phyloP scores from a whole-genome alignment of 164 flowering plant genomes.

The Liriodendron chinense region DNA sequence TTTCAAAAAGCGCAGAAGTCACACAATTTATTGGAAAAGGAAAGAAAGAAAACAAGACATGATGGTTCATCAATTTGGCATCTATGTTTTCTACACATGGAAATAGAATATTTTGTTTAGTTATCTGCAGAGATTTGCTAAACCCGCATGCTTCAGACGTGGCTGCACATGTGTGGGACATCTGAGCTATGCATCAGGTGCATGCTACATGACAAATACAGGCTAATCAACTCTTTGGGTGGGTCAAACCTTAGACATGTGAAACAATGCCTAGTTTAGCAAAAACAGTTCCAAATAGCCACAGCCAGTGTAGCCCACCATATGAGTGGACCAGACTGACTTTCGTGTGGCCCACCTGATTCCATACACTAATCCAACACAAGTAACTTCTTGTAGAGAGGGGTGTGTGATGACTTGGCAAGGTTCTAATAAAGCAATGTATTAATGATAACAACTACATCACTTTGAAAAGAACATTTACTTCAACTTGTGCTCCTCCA shows the following conservation, averaged over 20 bases:
- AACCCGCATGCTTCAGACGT: too few species aligned
- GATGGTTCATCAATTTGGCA: too few species aligned
- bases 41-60: too few species aligned
- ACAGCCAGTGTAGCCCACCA: too few species aligned
- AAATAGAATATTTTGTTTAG: too few species aligned
- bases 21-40: too few species aligned
- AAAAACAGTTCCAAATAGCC: too few species aligned
- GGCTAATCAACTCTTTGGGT: neutral
- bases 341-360: neutral
- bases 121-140: too few species aligned
- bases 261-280: neutral
- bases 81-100: too few species aligned
- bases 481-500: constrained; percentile 75
- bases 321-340: neutral
- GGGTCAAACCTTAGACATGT: neutral
- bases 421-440: neutral
- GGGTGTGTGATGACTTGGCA: neutral
- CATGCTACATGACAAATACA: neutral
- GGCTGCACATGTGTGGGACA: neutral
- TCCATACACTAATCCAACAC: neutral
- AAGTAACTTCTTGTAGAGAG: neutral
- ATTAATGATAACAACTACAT: too few species aligned
- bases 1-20: neutral
- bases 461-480: constrained; percentile 13
- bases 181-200: neutral